Evolutionary conservation across 2,329 filamentous ascomycete genomes (phyloP).

Genomic region (Aspergillus nomiae): DNA sequence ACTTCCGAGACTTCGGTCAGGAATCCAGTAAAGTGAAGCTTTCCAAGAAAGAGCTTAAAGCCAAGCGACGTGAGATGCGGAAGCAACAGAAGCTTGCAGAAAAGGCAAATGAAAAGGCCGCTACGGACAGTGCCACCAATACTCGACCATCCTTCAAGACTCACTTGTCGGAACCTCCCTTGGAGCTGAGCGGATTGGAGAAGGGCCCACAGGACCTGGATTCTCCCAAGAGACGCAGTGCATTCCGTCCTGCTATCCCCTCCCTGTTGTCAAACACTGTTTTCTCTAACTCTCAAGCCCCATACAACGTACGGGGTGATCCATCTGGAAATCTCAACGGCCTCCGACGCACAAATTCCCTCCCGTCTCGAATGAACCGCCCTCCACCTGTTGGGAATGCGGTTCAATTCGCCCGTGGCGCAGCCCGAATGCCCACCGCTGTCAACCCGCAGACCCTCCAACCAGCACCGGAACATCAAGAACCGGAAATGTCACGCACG

Average conservation of each 20-base stretch:
- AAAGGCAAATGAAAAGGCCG: conserved; percentile 9
- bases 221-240: conserved; percentile 27
- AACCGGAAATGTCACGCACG: conserved; percentile 56
- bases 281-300: conserved; percentile 28
- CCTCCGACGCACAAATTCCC: conserved; percentile 34
- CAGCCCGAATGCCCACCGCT: conserved; percentile 28
- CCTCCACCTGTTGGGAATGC: conserved; percentile 33
- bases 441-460: conserved; percentile 17
- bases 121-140: not conserved
- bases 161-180: conserved; percentile 13
- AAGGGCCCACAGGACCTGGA: conserved; percentile 12
- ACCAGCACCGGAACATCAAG: conserved; percentile 15
- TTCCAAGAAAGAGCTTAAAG: conserved; percentile 14
- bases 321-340: conserved; percentile 18
- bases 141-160: conserved; percentile 18
- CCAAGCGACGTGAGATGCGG: conserved; percentile 27
- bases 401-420: conserved; percentile 37
- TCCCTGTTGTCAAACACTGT: conserved; percentile 39
- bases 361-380: conserved; percentile 30
- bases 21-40: conserved; percentile 17
- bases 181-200: not conserved
- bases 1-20: conserved; percentile 33
- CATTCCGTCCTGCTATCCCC: conserved; percentile 33
- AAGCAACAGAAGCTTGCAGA: conserved; percentile 23
- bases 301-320: conserved; percentile 16